Percentiles rank a stretch among this genome's conserved stretches.
These are phyloP conservation scores for Daldinia caldariorum DNA, from an alignment of 495 filamentous ascomycete species.

Conservation along the genomic window DNA sequence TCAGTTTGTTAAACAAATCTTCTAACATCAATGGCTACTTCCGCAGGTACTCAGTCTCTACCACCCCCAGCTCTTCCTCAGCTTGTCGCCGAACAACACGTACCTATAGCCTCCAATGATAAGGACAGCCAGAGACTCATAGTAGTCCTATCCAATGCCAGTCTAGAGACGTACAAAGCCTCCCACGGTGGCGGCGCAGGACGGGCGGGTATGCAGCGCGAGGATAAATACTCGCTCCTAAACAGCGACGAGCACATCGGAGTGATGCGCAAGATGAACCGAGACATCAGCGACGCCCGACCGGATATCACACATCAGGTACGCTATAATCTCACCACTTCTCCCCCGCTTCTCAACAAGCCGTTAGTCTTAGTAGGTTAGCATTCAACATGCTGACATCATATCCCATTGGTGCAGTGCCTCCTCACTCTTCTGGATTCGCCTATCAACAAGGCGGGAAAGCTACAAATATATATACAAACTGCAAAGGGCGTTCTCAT, in stretches of 20 bases:
- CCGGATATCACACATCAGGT: slow-evolving; percentile 99
- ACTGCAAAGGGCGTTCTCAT: slow-evolving; percentile 96
- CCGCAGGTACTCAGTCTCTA: slow-evolving; percentile 82
- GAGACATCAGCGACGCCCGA: slow-evolving; percentile 96
- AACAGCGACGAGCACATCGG: slow-evolving; percentile 99
- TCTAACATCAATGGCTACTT: slow-evolving; percentile 41
- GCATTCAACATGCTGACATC: slow-evolving; percentile 56
- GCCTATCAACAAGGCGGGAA: slow-evolving; percentile 97
- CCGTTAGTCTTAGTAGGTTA: slow-evolving; percentile 35
- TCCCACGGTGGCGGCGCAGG: slow-evolving; percentile 68
- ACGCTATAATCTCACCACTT: slow-evolving; percentile 19
- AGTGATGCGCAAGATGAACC: slow-evolving; percentile 98
- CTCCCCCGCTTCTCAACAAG: slow-evolving; percentile 32
- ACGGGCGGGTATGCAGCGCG: slow-evolving; percentile 71
- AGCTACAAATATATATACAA: slow-evolving; percentile 97
- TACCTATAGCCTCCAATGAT: slow-evolving; percentile 82
- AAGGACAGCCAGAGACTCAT: slow-evolving; percentile 91
- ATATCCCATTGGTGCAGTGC: slow-evolving; percentile 69
- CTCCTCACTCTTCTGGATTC: slow-evolving; percentile 97
- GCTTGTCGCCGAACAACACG: slow-evolving; percentile 90
- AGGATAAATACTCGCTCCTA: slow-evolving; percentile 94
- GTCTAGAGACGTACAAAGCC: slow-evolving; percentile 94
- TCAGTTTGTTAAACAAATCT: not conserved
- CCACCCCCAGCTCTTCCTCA: slow-evolving; percentile 90
- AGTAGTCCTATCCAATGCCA: slow-evolving; percentile 96